Base-by-base conservation (phyloP, 805 yeast genomes). In the Saccharomyces cerevisiae region DNA sequence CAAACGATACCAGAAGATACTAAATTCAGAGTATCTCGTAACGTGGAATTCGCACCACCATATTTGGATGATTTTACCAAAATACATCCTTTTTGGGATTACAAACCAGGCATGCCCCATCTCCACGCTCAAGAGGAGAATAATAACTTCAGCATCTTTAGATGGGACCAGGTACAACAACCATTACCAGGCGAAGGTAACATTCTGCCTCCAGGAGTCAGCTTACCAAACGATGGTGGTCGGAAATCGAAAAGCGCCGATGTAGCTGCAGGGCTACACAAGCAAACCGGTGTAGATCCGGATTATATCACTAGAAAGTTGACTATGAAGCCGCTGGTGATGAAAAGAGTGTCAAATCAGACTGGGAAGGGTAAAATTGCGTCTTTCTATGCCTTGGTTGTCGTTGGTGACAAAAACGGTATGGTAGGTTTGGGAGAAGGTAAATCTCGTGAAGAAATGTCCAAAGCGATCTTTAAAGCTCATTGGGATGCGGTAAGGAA, bases 381-480 rank as follows among this genome's bases (percentile, higher is more conserved):
- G 51, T 81, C 89, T 43, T 85, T 82, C 69, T 92, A 87, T 71
- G 86, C 90, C 0, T 71, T 94, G 58, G 92, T 90, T 13, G 87
- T 90, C 41, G 97, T 87, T 14, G 99, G 99, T 49, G 96, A 94
- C 71, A 80, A 84, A 53, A 87, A 88, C 59, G 99, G 99, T 59
- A 87, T 89, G 85, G 77, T 94, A 56, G 98, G 98, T 41, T 76
- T 91, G 50, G 99, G 98, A 50, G 96, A 90, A 70, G 99, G 98
- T 58, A 89, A 88, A 67, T 92, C 94, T 57, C 77, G 89, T 61
- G 84, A 81, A 53, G 89, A 85, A 56, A 80, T 85, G 73, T 74
- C 85, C 51, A 79, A 79, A 53, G 96, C 98, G 2, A 79, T 85
- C 32, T 74, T 80, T 46, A 87, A 89, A 68, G 96, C 98, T 4